phyloP scores from a whole-genome alignment of 495 filamentous ascomycete species.

The Daldinia loculata region DNA sequence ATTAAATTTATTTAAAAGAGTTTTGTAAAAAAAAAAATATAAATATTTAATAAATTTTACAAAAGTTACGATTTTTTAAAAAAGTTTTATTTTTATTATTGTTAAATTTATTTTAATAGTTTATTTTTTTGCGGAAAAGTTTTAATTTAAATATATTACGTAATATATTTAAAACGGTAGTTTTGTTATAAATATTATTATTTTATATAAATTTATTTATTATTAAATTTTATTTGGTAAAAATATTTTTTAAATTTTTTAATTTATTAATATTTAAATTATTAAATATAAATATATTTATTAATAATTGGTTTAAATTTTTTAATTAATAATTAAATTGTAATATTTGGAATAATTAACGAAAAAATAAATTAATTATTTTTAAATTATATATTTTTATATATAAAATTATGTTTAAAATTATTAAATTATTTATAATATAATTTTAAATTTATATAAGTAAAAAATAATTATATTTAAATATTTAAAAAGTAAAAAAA shows the following conservation, averaged over 20 bases:
- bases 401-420: background rate
- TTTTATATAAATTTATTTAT: background rate
- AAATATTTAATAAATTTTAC: background rate
- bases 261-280: background rate
- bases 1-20: background rate
- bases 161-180: background rate
- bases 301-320: background rate
- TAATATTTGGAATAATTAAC: background rate
- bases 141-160: background rate
- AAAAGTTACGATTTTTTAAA: no score
- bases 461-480: constrained; percentile 4
- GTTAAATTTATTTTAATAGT: background rate
- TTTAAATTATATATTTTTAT: background rate
- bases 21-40: background rate
- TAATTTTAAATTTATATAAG: background rate
- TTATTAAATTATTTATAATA: background rate
- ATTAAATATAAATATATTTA: constrained; percentile 2
- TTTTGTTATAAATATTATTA: background rate
- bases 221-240: background rate
- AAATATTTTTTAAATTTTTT: background rate
- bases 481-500: background rate
- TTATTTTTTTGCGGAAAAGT: background rate
- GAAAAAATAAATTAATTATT: constrained; percentile 4
- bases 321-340: constrained; percentile 2
- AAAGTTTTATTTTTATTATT: background rate